Base-by-base conservation (phyloP, 306 rosid species). In the Mimosa pudica region DNA sequence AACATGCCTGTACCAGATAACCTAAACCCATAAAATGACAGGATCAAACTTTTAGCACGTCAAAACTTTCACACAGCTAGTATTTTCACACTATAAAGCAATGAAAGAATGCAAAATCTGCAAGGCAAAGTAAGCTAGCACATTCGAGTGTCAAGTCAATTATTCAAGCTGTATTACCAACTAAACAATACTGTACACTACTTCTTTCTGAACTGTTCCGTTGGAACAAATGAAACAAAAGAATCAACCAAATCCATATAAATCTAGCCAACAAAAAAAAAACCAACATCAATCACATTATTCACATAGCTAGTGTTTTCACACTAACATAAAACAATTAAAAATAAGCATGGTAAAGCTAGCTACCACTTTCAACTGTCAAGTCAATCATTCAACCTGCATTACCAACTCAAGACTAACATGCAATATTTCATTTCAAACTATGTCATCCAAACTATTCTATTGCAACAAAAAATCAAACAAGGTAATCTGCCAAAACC, bases 241-340 rank as follows among this genome's bases (percentile, higher is more conserved):
- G 38, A 12, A 11, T 67, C 70, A 44, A 6, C 51, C 73, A 73
- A 77, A 49, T 72, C 41, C 81, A 82, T 12, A 52, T 35, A 10
- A 65, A 73, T 51, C 17, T 51, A 80, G 72, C 45, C 18, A 4
- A 71, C 47, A 58, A 71, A 44, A 77, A 11, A 67, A 24, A 24
- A 24, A 24, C 30, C 30, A 24, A 24, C 30, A 24, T 1, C 30
- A 24, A 24, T 24, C 30, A 24, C 30, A 24, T 24, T 24, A 24
- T 24, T 0, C 30, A 24, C 30, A 24, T 24, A 24, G 30, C 30
- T 24, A 24, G 30, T 24, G 30, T 24, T 24, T 24, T 24, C 30
- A 24, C 30, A 24, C 30, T 24, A 24, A 24, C 30, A 24, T 24
- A 24, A 24, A 0, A 24, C 30, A 24, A 24, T 24, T 24, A 24